These are phyloP conservation scores for Mycena amicta DNA, from an alignment of 768 basidiomycete species.

Conservation along the genomic window DNA sequence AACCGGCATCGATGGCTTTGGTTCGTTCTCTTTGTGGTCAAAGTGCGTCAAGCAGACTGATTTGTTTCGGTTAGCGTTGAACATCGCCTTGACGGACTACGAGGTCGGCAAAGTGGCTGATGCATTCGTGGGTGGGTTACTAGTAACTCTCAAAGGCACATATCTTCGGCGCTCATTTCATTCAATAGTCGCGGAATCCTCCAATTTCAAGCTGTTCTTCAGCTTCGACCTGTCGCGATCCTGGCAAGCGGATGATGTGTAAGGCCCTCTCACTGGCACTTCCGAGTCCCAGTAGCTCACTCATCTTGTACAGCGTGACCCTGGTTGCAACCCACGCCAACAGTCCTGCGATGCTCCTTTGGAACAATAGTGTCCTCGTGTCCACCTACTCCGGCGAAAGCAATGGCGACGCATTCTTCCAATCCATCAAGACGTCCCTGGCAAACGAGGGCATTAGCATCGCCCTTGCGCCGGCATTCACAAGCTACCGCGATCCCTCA, in stretches of 20 bases:
- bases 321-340: conserved; percentile 32
- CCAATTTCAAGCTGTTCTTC: conserved; percentile 39
- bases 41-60: not conserved
- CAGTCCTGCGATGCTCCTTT: conserved; percentile 33
- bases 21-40: conserved; percentile 8
- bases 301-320: conserved; percentile 10
- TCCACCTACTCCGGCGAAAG: conserved; percentile 40
- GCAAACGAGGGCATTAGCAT: conserved; percentile 29
- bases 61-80: conserved; percentile 22
- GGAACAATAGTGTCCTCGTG: conserved; percentile 31
- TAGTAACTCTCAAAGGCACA: too few relatives aligned
- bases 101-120: conserved; percentile 30
- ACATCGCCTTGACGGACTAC: conserved; percentile 28
- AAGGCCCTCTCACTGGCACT: not conserved
- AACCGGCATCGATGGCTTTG: conserved; percentile 31
- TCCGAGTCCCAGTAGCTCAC: too few relatives aligned
- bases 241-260: conserved; percentile 23
- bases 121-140: conserved; percentile 31
- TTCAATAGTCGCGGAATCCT: conserved; percentile 31
- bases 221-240: conserved; percentile 38
- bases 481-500: conserved; percentile 27
- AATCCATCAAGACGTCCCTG: conserved; percentile 17
- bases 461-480: conserved; percentile 35
- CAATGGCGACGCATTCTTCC: conserved; percentile 32
- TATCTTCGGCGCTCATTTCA: too few relatives aligned